phyloP scores from a whole-genome alignment of 2,329 filamentous ascomycete genomes.

The Juglanconis oblonga region DNA sequence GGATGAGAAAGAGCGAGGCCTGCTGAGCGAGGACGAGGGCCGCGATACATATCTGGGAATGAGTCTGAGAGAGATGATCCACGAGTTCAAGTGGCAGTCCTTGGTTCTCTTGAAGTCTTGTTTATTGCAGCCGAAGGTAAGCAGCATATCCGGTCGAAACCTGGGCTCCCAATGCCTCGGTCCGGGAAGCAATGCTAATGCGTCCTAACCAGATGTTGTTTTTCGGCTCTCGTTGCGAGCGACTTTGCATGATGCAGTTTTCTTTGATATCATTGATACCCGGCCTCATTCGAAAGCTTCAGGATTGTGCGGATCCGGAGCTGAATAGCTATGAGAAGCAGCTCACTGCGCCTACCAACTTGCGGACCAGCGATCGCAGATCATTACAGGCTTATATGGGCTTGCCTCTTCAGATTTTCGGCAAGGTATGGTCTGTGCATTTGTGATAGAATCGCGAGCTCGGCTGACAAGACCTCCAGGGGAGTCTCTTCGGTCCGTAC shows the following conservation, averaged over 20 bases:
- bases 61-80: constrained; percentile 86
- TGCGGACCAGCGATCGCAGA: constrained; percentile 86
- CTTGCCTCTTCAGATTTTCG: constrained; percentile 89
- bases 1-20: constrained; percentile 58
- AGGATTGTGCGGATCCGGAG: constrained; percentile 93
- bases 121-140: constrained; percentile 88
- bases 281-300: constrained; percentile 83
- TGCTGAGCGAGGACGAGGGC: constrained; percentile 64
- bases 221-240: constrained; percentile 94
- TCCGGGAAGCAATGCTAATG: background rate
- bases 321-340: constrained; percentile 79
- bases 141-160: background rate
- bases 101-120: constrained; percentile 91
- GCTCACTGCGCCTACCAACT: constrained; percentile 72
- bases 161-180: no score
- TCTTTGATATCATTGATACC: constrained; percentile 93
- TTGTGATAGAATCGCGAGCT: constrained; percentile 2
- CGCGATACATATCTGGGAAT: constrained; percentile 84
- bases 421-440: constrained; percentile 59
- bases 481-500: constrained; percentile 93
- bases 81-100: constrained; percentile 93
- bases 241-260: constrained; percentile 97
- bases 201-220: constrained; percentile 76
- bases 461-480: constrained; percentile 44
- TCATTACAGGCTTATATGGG: constrained; percentile 94